A percentile compares a stretch with the other conserved stretches of the same genome.
These are phyloP conservation scores for Volvariella volvacea DNA, from an alignment of 1,284 basidiomycete genomes.

Conservation along the genomic window DNA sequence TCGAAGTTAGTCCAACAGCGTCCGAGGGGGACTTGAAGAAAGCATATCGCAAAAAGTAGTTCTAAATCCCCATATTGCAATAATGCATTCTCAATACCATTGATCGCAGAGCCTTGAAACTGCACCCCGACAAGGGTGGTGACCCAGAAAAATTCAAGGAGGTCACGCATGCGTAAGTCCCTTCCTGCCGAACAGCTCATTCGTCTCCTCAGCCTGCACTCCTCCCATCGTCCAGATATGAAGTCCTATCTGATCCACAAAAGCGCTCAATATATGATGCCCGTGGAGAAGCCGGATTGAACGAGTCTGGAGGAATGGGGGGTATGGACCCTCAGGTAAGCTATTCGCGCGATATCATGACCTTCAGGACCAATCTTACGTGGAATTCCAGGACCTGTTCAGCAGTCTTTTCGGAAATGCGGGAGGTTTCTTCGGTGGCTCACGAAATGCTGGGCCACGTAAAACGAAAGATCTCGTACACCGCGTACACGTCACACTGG, in stretches of 20 bases:
- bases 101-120: constrained; percentile 64
- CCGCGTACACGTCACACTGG: constrained; percentile 91
- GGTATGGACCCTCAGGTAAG: constrained; percentile 78
- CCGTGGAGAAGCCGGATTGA: constrained; percentile 87
- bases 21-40: constrained; percentile 86
- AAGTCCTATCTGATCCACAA: constrained; percentile 87
- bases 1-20: constrained; percentile 74
- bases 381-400: constrained; percentile 80
- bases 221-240: constrained; percentile 57
- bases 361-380: constrained; percentile 16
- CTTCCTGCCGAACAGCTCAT: not conserved
- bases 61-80: constrained; percentile 5
- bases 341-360: not conserved
- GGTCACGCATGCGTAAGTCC: constrained; percentile 86
- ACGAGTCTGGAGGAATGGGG: constrained; percentile 73
- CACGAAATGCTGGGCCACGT: constrained; percentile 76
- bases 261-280: constrained; percentile 87
- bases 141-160: constrained; percentile 98
- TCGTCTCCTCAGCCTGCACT: constrained; percentile 6
- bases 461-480: constrained; percentile 99
- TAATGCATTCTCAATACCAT: constrained; percentile 11
- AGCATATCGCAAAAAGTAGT: constrained; percentile 85
- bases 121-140: constrained; percentile 96
- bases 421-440: constrained; percentile 46
- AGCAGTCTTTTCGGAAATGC: constrained; percentile 90